phyloP scores from a whole-genome alignment of 148 eudicot species.

The Silene latifolia region DNA sequence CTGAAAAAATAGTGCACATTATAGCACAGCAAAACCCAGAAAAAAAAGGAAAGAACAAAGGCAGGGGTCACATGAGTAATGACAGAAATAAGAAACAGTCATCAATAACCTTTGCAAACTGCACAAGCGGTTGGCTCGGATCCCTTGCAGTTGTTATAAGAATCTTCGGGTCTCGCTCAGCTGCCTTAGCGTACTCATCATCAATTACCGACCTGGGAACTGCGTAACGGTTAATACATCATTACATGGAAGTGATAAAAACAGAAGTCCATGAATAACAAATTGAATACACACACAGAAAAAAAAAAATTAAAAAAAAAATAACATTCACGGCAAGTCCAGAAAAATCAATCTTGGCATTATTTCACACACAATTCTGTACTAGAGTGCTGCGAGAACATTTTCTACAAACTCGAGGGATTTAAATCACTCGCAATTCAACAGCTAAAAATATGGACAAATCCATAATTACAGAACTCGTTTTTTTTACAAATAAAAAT shows the following conservation, averaged over 20 bases:
- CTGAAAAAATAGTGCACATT: conserved; percentile 35
- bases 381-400: not conserved
- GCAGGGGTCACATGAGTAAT: not conserved
- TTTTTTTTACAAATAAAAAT: not conserved
- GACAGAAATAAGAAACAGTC: not conserved
- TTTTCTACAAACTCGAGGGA: not conserved
- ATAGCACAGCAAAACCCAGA: not conserved
- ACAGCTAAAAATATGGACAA: too few species aligned
- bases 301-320: too few species aligned
- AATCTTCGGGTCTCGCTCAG: conserved; percentile 83
- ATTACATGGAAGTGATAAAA: not conserved
- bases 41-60: not conserved
- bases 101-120: conserved; percentile 69
- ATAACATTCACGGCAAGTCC: not conserved
- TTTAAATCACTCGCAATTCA: not conserved
- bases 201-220: conserved; percentile 84
- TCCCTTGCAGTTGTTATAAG: conserved; percentile 86
- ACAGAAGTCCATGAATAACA: not conserved
- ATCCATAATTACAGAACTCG: not conserved
- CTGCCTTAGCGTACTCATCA: conserved; percentile 89
- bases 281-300: not conserved
- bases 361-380: not conserved
- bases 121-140: conserved; percentile 93
- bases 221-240: conserved; percentile 16
- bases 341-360: not conserved